Conservation (phyloP, 2,329 filamentous ascomycete genomes). For the Trichoderma lentiforme region DNA sequence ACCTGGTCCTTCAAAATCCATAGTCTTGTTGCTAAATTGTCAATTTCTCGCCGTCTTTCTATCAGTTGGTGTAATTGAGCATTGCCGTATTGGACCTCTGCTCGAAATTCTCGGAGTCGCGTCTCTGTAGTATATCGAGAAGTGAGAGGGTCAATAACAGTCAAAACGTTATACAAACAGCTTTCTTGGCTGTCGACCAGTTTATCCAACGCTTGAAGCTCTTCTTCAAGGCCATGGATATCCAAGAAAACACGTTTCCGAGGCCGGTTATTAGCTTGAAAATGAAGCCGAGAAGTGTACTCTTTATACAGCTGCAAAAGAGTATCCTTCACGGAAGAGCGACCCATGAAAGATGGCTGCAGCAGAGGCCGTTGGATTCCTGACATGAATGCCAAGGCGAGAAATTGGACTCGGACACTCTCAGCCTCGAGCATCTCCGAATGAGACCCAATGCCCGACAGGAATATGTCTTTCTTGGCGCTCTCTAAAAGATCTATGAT, state of each 20-base stretch:
- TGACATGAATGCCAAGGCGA: background rate
- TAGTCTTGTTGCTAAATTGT: background rate
- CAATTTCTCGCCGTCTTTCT: background rate
- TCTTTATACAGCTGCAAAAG: background rate
- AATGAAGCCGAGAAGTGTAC: conserved; percentile 1
- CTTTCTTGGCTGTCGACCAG: background rate
- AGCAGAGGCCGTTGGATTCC: background rate
- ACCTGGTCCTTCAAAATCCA: conserved; percentile 20
- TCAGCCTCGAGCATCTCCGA: background rate
- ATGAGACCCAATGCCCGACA: background rate
- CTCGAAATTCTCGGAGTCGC: background rate
- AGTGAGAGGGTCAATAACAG: background rate
- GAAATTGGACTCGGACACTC: background rate
- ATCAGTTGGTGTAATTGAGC: background rate
- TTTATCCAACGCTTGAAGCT: conserved; percentile 23
- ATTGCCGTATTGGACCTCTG: background rate
- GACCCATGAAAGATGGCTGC: background rate
- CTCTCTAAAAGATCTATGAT: background rate
- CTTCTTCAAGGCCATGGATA: conserved; percentile 23
- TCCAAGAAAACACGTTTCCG: conserved; percentile 18
- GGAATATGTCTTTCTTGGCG: background rate
- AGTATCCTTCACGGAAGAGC: background rate
- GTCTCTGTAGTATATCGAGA: background rate
- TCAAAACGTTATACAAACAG: background rate
- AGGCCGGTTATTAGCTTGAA: background rate